A percentile compares a stretch with the other conserved stretches of the same genome.
Conservation (phyloP, 1,284 basidiomycete genomes). For the Veloboletus limbatus region DNA sequence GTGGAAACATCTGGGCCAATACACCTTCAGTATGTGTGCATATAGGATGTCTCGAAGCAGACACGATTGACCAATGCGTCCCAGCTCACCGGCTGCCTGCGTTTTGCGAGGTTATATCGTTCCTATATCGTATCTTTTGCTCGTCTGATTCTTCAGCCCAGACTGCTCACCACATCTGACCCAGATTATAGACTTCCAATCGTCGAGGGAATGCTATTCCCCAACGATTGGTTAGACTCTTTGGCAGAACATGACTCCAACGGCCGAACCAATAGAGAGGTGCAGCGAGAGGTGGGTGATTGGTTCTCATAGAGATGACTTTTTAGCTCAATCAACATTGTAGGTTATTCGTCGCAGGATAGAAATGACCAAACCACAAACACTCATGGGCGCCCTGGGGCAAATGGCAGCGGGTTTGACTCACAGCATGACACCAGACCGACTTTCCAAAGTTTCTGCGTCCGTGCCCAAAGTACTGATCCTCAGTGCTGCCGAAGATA, state of each 20-base stretch:
- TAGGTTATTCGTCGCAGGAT: conserved; percentile 53
- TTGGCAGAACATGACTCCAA: conserved; percentile 47
- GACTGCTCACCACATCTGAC: conserved; percentile 10
- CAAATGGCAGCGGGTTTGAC: conserved; percentile 75
- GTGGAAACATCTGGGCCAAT: conserved; percentile 19
- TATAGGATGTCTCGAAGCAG: not conserved
- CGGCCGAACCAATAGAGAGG: conserved; percentile 60
- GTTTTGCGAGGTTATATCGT: conserved; percentile 21
- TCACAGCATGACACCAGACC: conserved; percentile 59
- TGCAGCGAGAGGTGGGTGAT: conserved; percentile 49
- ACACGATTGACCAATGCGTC: not conserved
- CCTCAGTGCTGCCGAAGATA: conserved; percentile 73
- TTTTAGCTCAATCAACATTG: not conserved
- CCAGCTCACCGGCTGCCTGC: conserved; percentile 13
- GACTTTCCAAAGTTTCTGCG: conserved; percentile 53
- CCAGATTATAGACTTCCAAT: conserved; percentile 44
- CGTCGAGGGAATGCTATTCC: conserved; percentile 61
- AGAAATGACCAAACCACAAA: conserved; percentile 57
- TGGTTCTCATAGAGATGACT: not conserved
- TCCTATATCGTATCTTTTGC: not conserved
- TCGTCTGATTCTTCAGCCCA: conserved; percentile 14
- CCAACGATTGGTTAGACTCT: conserved; percentile 55
- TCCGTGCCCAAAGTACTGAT: conserved; percentile 64
- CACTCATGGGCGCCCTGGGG: conserved; percentile 61
- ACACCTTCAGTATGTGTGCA: conserved; percentile 24